phyloP scores from a whole-genome alignment of 1,284 basidiomycete genomes.

The Tylopilus orsonianus region DNA sequence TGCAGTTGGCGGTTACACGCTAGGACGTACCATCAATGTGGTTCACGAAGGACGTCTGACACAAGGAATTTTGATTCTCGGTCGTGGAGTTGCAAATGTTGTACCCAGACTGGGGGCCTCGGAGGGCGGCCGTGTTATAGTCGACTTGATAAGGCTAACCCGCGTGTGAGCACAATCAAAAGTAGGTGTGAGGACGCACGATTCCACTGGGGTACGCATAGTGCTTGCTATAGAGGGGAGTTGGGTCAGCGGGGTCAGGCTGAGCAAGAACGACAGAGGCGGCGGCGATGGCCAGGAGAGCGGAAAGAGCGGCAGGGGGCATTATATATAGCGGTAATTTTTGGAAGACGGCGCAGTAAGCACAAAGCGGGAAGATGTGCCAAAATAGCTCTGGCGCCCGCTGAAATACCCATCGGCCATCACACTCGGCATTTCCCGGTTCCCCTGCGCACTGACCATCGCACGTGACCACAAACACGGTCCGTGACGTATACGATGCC shows the following conservation, averaged over 20 bases:
- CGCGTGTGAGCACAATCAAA: background rate
- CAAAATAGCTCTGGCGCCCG: background rate
- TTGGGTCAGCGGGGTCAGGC: conserved; percentile 35
- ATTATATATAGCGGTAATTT: conserved; percentile 21
- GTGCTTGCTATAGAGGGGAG: conserved; percentile 52
- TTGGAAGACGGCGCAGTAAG: background rate
- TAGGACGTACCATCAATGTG: conserved; percentile 44
- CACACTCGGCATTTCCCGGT: conserved; percentile 14
- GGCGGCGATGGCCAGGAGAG: conserved; percentile 39
- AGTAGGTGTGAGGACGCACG: conserved; percentile 36
- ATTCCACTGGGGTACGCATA: conserved; percentile 51
- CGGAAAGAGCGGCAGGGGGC: conserved; percentile 45
- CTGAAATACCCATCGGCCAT: conserved; percentile 29
- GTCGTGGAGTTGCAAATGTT: conserved; percentile 74
- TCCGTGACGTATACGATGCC: no score
- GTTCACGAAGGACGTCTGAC: conserved; percentile 64
- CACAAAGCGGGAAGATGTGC: background rate
- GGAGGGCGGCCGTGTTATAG: conserved; percentile 44
- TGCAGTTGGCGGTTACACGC: background rate
- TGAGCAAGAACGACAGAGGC: conserved; percentile 39
- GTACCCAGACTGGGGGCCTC: conserved; percentile 63
- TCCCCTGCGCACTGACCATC: conserved; percentile 33
- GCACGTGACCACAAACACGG: conserved; percentile 37
- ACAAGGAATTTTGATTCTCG: conserved; percentile 54
- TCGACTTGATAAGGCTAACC: conserved; percentile 58